Base-by-base conservation (phyloP, 2,329 filamentous ascomycete genomes). In the Ambrosiella xylebori region DNA sequence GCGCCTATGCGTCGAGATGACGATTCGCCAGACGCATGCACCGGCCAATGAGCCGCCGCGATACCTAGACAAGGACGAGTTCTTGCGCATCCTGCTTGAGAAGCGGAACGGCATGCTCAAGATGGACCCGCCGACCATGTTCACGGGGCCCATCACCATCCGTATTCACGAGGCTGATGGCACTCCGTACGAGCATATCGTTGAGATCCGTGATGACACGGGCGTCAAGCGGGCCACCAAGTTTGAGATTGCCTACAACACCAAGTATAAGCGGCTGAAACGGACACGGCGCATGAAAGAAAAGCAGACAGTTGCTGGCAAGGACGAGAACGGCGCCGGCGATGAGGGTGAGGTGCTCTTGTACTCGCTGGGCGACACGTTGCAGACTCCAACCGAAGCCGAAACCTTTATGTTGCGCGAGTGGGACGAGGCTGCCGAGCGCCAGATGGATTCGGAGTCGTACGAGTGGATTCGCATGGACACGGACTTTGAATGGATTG, bases 381-480 rank as follows among this genome's bases (percentile, higher is more conserved):
- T 98, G 44, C 85, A 93, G 65, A 81, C 79, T 3, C 81, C 85
- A 7, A 85, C 94, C 62, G 93, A 98, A 57, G 80, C 88, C 51
- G 74, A 80, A 55, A 81, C 88, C 47, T 98, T 93, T 91, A 82
- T 79, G 56, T 75, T 98, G 5, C 80, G 82, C 5, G 91, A 97
- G 63, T 98, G 91, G 90, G 84, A 86, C 53, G 80, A 85, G 61
- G 88, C 94, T 58, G 88, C 91, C 13, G 90, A 97, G 69, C 79
- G 85, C 40, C 83, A 82, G 65, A 97, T 98, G 90, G 88, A 93
- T 59, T 82, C 89, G 63, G 93, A 98, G 67, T 95, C 88, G 0
- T 98, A 96, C 66, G 93, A 98, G 68, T 98, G 94, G 93, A 95
- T 98, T 64, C 85, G 93, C 17, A 86, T 97, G 71, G 93, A 98